Evolutionary conservation across 2,329 filamentous ascomycete species (phyloP), one percentile per base, ranked within the genome.

Genomic region (Daldinia sp.): DNA sequence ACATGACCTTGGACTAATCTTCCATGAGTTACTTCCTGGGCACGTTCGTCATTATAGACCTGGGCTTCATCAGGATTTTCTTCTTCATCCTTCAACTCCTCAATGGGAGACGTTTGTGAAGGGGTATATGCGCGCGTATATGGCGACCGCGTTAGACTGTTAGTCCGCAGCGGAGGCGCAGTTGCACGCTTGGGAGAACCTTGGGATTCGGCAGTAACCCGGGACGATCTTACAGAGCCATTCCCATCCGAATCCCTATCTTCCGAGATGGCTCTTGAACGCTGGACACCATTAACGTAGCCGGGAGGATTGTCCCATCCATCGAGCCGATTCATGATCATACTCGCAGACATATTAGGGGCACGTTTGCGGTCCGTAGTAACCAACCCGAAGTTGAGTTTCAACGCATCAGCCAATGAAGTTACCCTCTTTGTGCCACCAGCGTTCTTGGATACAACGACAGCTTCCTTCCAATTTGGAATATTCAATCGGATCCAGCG

Each of bases 381-480:
- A 62, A 99, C 94, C 78, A 99, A 94, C 73, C 96, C 96, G 74
- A 99, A 99, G 84, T 97, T 98, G 74, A 99, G 88, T 85, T 98
- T 98, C 74, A 99, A 82, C 2, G 94, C 94, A 82, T 99, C 96
- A 68, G 96, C 96, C 61, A 99, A 85, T 30, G 95, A 98, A 13
- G 96, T 99, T 42, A 98, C 96, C 72, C 96, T 89, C 84, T 99
- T 99, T 55, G 96, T 98, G 65, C 96, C 96, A 63, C 96, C 96
- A 1, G 96, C 93, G 78, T 99, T 99, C 84, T 99, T 99, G 78
- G 95, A 98, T 23, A 99, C 96, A 15, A 98, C 94, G 6, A 99
- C 96, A 9, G 93, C 94, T 74, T 98, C 91, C 69, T 86, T 89
- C 96, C 96, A 99, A 72, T 92, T 89, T 13, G 89, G 86, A 42